These are phyloP conservation scores for Saturnispora bothae DNA, from an alignment of 805 yeast genomes.

Conservation along the genomic window DNA sequence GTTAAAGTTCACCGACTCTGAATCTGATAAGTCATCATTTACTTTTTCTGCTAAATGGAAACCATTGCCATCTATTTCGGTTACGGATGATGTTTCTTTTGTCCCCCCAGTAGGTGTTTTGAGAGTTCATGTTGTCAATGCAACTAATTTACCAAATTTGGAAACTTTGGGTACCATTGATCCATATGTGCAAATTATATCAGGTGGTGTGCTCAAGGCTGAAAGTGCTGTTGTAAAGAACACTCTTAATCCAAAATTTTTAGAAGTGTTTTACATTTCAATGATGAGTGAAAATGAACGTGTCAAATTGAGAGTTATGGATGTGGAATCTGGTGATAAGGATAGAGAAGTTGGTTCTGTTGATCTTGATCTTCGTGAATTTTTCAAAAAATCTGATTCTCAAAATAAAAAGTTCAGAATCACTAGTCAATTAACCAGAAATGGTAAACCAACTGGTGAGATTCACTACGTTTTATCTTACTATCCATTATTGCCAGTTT, in stretches of 20 bases:
- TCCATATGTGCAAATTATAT: constrained; percentile 54
- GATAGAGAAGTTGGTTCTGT: constrained; percentile 58
- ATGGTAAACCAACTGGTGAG: constrained; percentile 31
- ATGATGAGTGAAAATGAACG: constrained; percentile 50
- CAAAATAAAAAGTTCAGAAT: constrained; percentile 11
- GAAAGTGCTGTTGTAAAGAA: constrained; percentile 45
- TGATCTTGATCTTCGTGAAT: constrained; percentile 25
- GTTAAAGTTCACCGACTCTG: constrained; percentile 38
- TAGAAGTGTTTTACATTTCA: constrained; percentile 51
- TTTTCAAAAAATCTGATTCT: constrained; percentile 9
- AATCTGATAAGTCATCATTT: constrained; percentile 33
- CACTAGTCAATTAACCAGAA: constrained; percentile 7
- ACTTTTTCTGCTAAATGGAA: constrained; percentile 58
- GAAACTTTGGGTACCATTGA: constrained; percentile 66
- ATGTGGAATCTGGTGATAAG: constrained; percentile 48
- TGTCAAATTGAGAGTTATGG: constrained; percentile 49
- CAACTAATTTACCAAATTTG: constrained; percentile 41
- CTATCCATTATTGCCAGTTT: constrained; percentile 55
- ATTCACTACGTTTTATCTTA: constrained; percentile 49
- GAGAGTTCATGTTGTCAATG: constrained; percentile 47
- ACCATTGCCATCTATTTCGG: constrained; percentile 49
- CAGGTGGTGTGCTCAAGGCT: constrained; percentile 48
- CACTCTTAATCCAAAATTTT: constrained; percentile 46
- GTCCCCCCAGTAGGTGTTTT: constrained; percentile 59
- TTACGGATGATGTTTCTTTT: constrained; percentile 31